A percentile compares a stretch with the other conserved stretches of the same genome.
Conservation (phyloP, 2,329 filamentous ascomycete genomes). For the Scolecobasidium constrictum region DNA sequence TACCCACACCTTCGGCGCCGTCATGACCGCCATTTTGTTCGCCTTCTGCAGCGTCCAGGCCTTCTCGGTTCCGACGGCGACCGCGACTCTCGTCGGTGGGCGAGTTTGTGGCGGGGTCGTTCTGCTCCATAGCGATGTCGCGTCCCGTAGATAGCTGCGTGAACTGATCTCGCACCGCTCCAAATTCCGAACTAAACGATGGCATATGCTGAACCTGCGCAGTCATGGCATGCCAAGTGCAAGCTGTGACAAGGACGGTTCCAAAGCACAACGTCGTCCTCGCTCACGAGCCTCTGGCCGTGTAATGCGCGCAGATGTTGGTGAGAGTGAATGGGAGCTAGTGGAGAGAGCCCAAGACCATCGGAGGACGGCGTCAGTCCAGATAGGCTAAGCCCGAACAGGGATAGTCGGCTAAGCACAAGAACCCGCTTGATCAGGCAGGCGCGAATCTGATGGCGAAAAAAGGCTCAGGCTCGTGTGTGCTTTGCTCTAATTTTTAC, state of each 20-base stretch:
- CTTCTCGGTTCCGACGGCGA: conserved; percentile 26
- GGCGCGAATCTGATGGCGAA: no score
- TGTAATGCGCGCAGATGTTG: background rate
- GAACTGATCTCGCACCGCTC: conserved; percentile 5
- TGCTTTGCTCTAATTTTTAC: no score
- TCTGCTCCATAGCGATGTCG: conserved; percentile 5
- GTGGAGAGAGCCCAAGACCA: background rate
- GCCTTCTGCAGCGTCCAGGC: conserved; percentile 17
- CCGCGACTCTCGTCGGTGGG: conserved; percentile 22
- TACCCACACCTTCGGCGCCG: conserved; percentile 12
- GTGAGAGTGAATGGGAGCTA: background rate
- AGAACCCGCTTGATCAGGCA: no score
- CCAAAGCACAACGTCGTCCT: no score
- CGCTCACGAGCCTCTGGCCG: no score
- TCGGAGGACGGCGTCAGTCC: no score
- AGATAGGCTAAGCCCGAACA: no score
- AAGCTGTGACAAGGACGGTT: background rate
- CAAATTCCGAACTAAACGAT: conserved; percentile 5
- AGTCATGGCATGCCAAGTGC: conserved; percentile 9
- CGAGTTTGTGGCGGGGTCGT: conserved; percentile 1
- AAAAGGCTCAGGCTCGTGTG: no score
- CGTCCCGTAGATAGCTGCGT: conserved; percentile 2
- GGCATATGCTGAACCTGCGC: conserved; percentile 8
- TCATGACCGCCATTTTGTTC: conserved; percentile 15
- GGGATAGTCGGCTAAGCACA: no score